Base-by-base conservation (phyloP, 768 basidiomycete species). In the Panaeolus papilionaceus region DNA sequence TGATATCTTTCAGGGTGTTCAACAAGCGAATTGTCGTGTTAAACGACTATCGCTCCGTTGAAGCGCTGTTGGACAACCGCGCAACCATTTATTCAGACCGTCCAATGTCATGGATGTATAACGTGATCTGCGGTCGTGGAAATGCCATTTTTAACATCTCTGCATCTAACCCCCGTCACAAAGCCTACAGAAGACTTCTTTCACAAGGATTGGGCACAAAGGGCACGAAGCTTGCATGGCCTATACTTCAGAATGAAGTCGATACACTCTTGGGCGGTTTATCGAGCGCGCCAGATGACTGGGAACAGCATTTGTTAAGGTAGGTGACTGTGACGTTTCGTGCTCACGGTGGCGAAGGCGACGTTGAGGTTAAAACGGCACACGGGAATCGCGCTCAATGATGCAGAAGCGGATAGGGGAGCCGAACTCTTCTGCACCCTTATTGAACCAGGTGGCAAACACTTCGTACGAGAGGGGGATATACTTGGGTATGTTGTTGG, bases 41-140 rank as follows among this genome's bases (percentile, higher is more conserved):
- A 9, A 89, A 87, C 74, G 81, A 80, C 61, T 76, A 78, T 58
- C 70, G 73, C 28, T 75, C 84, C 8, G 81, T 86, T 4, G 74
- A 78, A 62, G 82, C 87, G 37, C 79, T 90, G 4, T 80, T 90
- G 8, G 84, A 85, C 64, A 79, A 80, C 66, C 83, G 88, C 23
- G 82, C 85, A 37, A 75, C 74, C 51, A 83, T 84, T 39, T 89
- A 89, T 69, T 88, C 87, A 5, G 87, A 87, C 68, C 82, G 88
- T 8, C 87, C 86, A 2, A 76, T 76, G 63, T 77, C 76, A 6
- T 80, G 79, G 76, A 83, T 85, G 82, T 82, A 77, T 67, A 75
- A 80, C 63, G 79, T 79, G 6, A 75, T 86, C 33, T 83, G 82
- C 65, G 82, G 76, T 23, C 81, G 83, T 10, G 80, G 79, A 38